These are phyloP conservation scores for Aspergillus piperis DNA, from an alignment of 2,329 filamentous ascomycete species.

Conservation along the genomic window DNA sequence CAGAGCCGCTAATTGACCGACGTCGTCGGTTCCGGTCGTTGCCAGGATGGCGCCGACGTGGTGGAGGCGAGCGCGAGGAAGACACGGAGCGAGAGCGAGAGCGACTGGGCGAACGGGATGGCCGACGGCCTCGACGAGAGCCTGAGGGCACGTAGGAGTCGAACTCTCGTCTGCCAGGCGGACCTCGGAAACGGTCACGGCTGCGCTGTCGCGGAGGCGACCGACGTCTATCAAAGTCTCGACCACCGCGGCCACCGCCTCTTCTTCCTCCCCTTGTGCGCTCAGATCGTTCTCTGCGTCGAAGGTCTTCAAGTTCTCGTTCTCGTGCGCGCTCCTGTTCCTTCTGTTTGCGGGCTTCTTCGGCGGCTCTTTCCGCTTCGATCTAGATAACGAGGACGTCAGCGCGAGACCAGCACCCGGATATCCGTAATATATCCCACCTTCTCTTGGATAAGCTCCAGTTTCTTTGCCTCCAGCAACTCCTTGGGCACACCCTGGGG, in stretches of 20 bases:
- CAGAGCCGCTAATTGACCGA: slow-evolving; percentile 40
- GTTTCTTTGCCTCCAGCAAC: slow-evolving; percentile 91
- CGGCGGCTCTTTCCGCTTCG: slow-evolving; percentile 77
- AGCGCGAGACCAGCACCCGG: slow-evolving; percentile 14
- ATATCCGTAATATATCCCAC: slow-evolving; percentile 47
- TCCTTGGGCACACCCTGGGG: slow-evolving; percentile 92
- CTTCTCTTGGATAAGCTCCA: slow-evolving; percentile 93
- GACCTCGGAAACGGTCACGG: slow-evolving; percentile 47
- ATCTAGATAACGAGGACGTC: slow-evolving; percentile 53
- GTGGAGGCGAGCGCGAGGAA: slow-evolving; percentile 33
- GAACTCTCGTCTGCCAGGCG: slow-evolving; percentile 52
- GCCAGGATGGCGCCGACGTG: slow-evolving; percentile 29
- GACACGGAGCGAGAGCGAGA: slow-evolving; percentile 38
- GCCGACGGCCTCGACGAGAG: slow-evolving; percentile 41
- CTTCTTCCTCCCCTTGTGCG: slow-evolving; percentile 40
- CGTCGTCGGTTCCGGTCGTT: slow-evolving; percentile 33
- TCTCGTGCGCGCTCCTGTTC: slow-evolving; percentile 73
- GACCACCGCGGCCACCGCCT: slow-evolving; percentile 37
- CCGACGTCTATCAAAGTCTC: slow-evolving; percentile 53
- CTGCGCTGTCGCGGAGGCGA: slow-evolving; percentile 55
- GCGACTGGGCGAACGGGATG: slow-evolving; percentile 35
- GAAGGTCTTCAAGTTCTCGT: slow-evolving; percentile 66
- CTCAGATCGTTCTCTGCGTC: slow-evolving; percentile 55
- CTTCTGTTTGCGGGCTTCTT: slow-evolving; percentile 69
- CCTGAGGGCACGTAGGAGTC: slow-evolving; percentile 60